Conservation (phyloP, 345 rosid genomes). For the Carallia pectinifolia region DNA sequence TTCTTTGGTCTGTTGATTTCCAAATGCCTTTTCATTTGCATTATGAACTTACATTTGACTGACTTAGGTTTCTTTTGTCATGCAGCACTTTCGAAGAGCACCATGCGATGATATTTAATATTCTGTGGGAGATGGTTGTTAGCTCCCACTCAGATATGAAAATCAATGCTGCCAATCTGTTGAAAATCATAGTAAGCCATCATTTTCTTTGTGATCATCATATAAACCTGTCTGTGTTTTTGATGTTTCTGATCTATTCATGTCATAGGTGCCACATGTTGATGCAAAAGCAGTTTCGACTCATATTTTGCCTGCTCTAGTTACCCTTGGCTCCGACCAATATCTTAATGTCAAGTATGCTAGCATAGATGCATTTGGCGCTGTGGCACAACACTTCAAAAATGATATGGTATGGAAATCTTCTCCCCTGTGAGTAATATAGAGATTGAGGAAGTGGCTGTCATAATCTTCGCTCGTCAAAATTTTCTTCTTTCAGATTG, state of each 20-base stretch:
- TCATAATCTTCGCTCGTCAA: conserved; percentile 13
- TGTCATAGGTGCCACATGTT: conserved; percentile 64
- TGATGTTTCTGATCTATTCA: conserved; percentile 13
- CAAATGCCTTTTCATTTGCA: conserved; percentile 7
- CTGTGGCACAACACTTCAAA: conserved; percentile 94
- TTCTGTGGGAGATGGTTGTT: conserved; percentile 96
- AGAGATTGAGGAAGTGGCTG: conserved; percentile 1
- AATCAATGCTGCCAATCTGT: conserved; percentile 68
- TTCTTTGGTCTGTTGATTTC: conserved; percentile 70
- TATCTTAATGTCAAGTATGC: conserved; percentile 84
- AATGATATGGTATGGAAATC: conserved; percentile 62
- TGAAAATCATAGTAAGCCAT: conserved; percentile 77
- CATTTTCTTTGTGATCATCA: conserved; percentile 18
- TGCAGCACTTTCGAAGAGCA: conserved; percentile 83
- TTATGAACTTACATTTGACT: conserved; percentile 22
- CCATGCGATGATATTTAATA: conserved; percentile 73
- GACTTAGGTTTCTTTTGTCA: conserved; percentile 19
- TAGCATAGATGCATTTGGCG: conserved; percentile 96
- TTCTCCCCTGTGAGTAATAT: conserved; percentile 2
- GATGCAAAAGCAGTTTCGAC: conserved; percentile 81
- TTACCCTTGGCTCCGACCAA: conserved; percentile 97
- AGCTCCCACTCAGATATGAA: conserved; percentile 77
- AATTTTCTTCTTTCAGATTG: conserved; percentile 56
- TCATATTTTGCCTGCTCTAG: conserved; percentile 83
- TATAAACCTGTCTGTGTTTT: conserved; percentile 2